These are phyloP conservation scores for Ophiostoma sp. DNA, from an alignment of 2,329 filamentous ascomycete genomes.

Conservation along the genomic window DNA sequence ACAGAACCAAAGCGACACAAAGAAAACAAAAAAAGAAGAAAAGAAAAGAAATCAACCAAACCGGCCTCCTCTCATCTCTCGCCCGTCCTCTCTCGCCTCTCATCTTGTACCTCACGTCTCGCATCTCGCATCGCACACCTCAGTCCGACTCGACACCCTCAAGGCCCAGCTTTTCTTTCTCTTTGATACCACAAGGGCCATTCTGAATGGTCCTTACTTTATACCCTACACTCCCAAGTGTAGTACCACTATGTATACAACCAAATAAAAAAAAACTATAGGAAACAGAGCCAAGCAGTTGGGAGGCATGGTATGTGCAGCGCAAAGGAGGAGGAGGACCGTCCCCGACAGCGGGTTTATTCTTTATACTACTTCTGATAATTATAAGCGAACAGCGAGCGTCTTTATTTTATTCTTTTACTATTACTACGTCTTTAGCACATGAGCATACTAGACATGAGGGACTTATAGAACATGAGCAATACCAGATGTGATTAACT, in stretches of 20 bases:
- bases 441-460: too few relatives aligned
- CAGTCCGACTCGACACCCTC: neutral
- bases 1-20: neutral
- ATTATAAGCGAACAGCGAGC: conserved; percentile 9
- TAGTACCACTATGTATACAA: neutral
- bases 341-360: neutral
- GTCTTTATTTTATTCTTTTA: conserved; percentile 15
- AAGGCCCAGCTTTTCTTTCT: neutral
- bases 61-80: neutral
- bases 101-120: neutral
- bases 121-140: neutral
- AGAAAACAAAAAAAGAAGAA: neutral
- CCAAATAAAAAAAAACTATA: neutral
- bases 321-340: neutral
- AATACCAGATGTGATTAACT: too few relatives aligned
- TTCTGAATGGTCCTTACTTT: neutral
- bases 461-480: too few relatives aligned
- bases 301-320: neutral
- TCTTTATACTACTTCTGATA: conserved; percentile 5
- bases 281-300: neutral
- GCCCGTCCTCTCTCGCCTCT: too few relatives aligned
- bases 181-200: neutral
- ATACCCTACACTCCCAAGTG: neutral
- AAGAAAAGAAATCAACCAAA: neutral
- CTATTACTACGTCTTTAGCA: neutral